Conservation (phyloP, 1,284 basidiomycete species). For the Agroathelia rolfsii region DNA sequence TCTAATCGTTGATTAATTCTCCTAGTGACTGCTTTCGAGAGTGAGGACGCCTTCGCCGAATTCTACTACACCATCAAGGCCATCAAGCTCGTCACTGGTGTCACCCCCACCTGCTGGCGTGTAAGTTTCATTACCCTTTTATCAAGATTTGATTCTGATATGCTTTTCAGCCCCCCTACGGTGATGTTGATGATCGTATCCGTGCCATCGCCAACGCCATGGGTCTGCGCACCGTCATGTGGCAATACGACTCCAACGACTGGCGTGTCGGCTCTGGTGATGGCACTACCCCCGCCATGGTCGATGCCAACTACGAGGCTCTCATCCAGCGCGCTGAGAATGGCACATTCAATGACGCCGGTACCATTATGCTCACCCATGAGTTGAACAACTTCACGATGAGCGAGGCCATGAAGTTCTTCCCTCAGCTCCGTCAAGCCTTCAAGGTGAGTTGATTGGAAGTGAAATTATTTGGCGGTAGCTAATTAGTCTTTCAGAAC, state of each 20-base stretch:
- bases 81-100: slow-evolving; percentile 24
- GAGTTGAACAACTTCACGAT: slow-evolving; percentile 43
- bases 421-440: slow-evolving; percentile 26
- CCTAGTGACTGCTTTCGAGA: slow-evolving; percentile 40
- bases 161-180: slow-evolving; percentile 3
- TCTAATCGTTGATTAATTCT: not conserved
- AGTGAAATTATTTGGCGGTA: not conserved
- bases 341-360: slow-evolving; percentile 34
- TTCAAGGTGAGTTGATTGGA: slow-evolving; percentile 25
- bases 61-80: slow-evolving; percentile 23
- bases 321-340: slow-evolving; percentile 27
- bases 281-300: slow-evolving; percentile 28
- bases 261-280: slow-evolving; percentile 47
- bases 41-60: slow-evolving; percentile 52
- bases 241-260: slow-evolving; percentile 63
- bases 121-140: slow-evolving; percentile 14
- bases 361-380: slow-evolving; percentile 39
- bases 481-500: slow-evolving; percentile 16
- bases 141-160: not conserved
- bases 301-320: slow-evolving; percentile 32
- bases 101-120: slow-evolving; percentile 37
- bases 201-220: slow-evolving; percentile 35
- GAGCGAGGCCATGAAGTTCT: slow-evolving; percentile 33
- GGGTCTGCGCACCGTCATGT: slow-evolving; percentile 34
- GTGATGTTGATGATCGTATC: slow-evolving; percentile 31